phyloP scores from a whole-genome alignment of 1,284 basidiomycete genomes.

The Tylopilus sp. region DNA sequence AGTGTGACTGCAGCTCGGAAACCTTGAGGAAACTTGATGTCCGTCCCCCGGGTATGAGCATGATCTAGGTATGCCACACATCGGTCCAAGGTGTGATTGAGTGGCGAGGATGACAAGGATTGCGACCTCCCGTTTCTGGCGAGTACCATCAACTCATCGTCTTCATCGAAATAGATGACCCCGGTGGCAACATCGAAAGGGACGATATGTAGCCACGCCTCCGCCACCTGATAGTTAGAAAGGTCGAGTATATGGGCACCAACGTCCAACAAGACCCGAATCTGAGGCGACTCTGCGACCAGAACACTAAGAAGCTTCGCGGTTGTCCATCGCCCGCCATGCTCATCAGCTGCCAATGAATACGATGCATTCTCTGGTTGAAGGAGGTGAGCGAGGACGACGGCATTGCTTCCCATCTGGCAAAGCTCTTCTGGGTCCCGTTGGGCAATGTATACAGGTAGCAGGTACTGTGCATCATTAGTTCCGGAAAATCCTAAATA shows the following conservation, averaged over 20 bases:
- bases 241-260: slow-evolving; percentile 70
- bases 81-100: slow-evolving; percentile 50
- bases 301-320: too few species aligned
- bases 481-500: slow-evolving; percentile 30
- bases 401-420: slow-evolving; percentile 38
- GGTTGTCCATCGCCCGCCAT: slow-evolving; percentile 40
- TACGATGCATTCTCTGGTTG: slow-evolving; percentile 50
- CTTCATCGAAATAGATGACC: slow-evolving; percentile 57
- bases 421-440: slow-evolving; percentile 14
- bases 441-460: slow-evolving; percentile 24
- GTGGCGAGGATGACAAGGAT: slow-evolving; percentile 54
- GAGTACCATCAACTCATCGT: slow-evolving; percentile 37
- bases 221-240: slow-evolving; percentile 52
- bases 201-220: slow-evolving; percentile 50
- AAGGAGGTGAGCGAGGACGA: slow-evolving; percentile 56
- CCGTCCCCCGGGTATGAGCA: slow-evolving; percentile 66
- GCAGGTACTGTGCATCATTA: slow-evolving; percentile 22
- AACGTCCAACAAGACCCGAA: slow-evolving; percentile 64
- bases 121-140: slow-evolving; percentile 51
- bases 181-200: slow-evolving; percentile 41
- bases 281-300: slow-evolving; percentile 39
- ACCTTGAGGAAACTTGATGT: slow-evolving; percentile 58
- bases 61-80: slow-evolving; percentile 66
- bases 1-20: slow-evolving; percentile 40
- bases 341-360: neutral